Evolutionary conservation across 2,329 filamentous ascomycete species (phyloP).

Genomic region (Alternaria consortialis): DNA sequence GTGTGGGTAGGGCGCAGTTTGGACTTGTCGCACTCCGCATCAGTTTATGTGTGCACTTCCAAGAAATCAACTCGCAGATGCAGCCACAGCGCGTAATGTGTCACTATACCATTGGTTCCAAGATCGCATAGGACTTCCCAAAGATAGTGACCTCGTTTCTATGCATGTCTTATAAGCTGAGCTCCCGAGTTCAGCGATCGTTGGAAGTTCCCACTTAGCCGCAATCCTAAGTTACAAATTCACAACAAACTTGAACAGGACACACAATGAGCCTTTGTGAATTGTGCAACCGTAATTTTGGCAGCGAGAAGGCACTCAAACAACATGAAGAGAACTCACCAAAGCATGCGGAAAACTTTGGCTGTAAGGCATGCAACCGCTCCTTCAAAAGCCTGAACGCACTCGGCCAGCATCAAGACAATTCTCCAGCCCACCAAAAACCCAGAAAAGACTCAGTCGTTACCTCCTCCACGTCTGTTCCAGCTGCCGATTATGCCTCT

Average conservation of each 20-base stretch:
- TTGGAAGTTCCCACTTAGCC: not conserved
- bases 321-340: conserved; percentile 7
- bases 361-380: conserved; percentile 9
- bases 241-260: not conserved
- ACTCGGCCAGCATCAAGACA: conserved; percentile 10
- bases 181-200: not conserved
- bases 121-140: not conserved
- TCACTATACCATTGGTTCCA: conserved; percentile 8
- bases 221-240: conserved; percentile 1
- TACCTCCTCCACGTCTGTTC: not conserved
- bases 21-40: not conserved
- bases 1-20: not conserved
- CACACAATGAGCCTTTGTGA: not conserved
- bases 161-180: not conserved
- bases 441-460: not conserved
- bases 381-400: conserved; percentile 7
- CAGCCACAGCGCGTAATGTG: conserved; percentile 14
- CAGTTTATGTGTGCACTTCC: not conserved
- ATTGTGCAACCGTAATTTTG: conserved; percentile 8
- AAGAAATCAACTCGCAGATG: not conserved
- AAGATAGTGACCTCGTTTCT: not conserved
- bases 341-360: conserved; percentile 4
- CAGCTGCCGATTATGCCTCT: not conserved
- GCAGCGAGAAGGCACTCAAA: conserved; percentile 2
- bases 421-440: conserved; percentile 9